Conservation (phyloP, 345 rosid genomes). For the Microthlaspi erraticum region DNA sequence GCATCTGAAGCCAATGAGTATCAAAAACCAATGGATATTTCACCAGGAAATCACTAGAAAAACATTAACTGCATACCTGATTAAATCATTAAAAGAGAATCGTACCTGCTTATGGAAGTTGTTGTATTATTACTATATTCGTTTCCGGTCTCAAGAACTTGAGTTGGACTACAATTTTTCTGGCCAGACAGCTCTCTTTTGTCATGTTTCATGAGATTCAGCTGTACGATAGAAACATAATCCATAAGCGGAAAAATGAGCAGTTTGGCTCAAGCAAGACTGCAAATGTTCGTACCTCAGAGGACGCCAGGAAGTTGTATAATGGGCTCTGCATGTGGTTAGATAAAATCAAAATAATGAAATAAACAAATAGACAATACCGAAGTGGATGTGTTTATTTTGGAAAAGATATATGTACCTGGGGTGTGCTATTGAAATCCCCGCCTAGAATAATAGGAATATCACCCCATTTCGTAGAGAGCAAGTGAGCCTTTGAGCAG, state of each 20-base stretch:
- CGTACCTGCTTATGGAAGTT: conserved; percentile 52
- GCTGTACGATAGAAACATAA: conserved; percentile 52
- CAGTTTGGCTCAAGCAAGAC: conserved; percentile 12
- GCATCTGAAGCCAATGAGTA: conserved; percentile 48
- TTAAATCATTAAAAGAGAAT: not conserved
- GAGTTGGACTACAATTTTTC: conserved; percentile 63
- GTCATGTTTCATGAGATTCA: conserved; percentile 62
- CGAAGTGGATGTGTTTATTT: not conserved
- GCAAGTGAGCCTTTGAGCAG: conserved; percentile 67
- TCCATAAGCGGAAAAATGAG: not conserved
- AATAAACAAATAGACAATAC: not conserved
- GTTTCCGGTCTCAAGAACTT: conserved; percentile 56
- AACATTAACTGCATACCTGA: not conserved
- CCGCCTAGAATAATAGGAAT: conserved; percentile 77
- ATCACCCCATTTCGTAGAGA: conserved; percentile 76
- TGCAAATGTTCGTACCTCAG: conserved; percentile 53
- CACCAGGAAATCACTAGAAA: conserved; percentile 1
- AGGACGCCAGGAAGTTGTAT: conserved; percentile 73
- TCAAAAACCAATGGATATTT: not conserved
- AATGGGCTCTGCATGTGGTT: conserved; percentile 68
- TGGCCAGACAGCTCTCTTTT: conserved; percentile 79
- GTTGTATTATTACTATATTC: conserved; percentile 45
- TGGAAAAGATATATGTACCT: conserved; percentile 45
- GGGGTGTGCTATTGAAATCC: conserved; percentile 77
- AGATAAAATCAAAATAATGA: not conserved